A percentile compares a stretch with the other conserved stretches of the same genome.
Conservation (phyloP, 2,329 filamentous ascomycete species). For the Cercospora canescens region DNA sequence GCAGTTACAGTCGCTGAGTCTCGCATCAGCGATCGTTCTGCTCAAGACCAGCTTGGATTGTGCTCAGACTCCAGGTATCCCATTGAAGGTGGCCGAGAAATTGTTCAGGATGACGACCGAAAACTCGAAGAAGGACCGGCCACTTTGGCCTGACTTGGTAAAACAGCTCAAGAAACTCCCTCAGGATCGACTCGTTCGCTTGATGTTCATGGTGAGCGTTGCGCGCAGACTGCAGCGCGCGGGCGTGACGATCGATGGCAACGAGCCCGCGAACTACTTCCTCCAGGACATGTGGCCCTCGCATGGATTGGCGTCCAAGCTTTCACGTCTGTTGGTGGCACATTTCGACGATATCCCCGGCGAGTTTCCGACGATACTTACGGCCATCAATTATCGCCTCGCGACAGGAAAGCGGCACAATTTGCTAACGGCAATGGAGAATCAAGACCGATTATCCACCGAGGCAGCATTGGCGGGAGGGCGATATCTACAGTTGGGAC, state of each 20-base stretch:
- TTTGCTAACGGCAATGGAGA: slow-evolving; percentile 4
- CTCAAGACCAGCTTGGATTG: slow-evolving; percentile 11
- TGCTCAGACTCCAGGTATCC: slow-evolving; percentile 3
- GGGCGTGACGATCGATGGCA: slow-evolving; percentile 14
- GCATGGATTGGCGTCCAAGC: slow-evolving; percentile 9
- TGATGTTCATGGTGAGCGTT: slow-evolving; percentile 22
- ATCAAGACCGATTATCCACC: not conserved
- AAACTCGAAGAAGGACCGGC: slow-evolving; percentile 8
- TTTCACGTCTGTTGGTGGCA: slow-evolving; percentile 14
- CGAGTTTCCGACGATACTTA: slow-evolving; percentile 15
- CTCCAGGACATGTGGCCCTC: slow-evolving; percentile 16
- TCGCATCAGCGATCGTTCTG: not conserved
- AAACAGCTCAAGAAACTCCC: slow-evolving; percentile 21
- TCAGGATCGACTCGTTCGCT: slow-evolving; percentile 14
- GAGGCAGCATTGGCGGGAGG: not conserved
- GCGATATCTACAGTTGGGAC: not conserved
- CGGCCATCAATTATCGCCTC: slow-evolving; percentile 19
- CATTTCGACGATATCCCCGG: slow-evolving; percentile 20
- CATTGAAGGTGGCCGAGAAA: slow-evolving; percentile 6
- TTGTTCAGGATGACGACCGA: slow-evolving; percentile 17
- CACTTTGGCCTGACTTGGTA: slow-evolving; percentile 14
- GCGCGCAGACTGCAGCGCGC: slow-evolving; percentile 15
- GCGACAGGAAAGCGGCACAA: slow-evolving; percentile 8
- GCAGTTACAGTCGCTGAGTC: not conserved
- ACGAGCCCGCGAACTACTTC: slow-evolving; percentile 15